Evolutionary conservation across 2,329 filamentous ascomycete genomes (phyloP).

Genomic region (Aspergillus fructus): DNA sequence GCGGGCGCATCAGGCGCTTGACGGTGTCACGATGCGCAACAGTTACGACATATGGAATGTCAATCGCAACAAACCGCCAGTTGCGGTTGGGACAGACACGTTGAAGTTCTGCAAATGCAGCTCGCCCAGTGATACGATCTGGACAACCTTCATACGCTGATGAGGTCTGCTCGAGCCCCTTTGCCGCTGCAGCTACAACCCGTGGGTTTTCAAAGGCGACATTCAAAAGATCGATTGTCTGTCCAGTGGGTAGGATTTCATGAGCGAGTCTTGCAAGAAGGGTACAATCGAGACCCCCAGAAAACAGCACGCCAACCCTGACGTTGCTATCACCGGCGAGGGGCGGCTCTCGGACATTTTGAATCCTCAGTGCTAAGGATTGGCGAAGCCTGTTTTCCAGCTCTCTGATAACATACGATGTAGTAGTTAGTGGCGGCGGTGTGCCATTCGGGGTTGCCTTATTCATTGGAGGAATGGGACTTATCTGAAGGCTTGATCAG

Average conservation of each 20-base stretch:
- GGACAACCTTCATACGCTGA: slow-evolving; percentile 76
- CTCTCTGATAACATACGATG: slow-evolving; percentile 53
- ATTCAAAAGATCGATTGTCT: slow-evolving; percentile 84
- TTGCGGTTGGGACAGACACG: slow-evolving; percentile 65
- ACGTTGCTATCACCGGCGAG: slow-evolving; percentile 26
- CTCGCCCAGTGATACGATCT: slow-evolving; percentile 82
- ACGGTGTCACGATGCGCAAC: slow-evolving; percentile 67
- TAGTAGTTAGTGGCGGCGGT: slow-evolving; percentile 30
- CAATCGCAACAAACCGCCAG: slow-evolving; percentile 80
- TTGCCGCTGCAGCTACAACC: slow-evolving; percentile 58
- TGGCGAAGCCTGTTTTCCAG: slow-evolving; percentile 57
- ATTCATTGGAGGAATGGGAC: slow-evolving; percentile 49
- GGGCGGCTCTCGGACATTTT: slow-evolving; percentile 63
- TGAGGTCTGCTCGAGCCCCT: slow-evolving; percentile 29
- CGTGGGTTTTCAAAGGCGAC: slow-evolving; percentile 96
- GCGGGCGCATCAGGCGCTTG: slow-evolving; percentile 78
- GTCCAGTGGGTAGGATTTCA: slow-evolving; percentile 66
- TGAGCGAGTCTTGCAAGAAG: slow-evolving; percentile 78
- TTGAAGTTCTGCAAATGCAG: slow-evolving; percentile 73
- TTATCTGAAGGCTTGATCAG: slow-evolving; percentile 29
- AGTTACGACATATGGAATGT: slow-evolving; percentile 78
- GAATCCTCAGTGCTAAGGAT: slow-evolving; percentile 65
- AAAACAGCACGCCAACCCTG: slow-evolving; percentile 79
- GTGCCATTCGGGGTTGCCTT: slow-evolving; percentile 30
- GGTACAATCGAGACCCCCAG: slow-evolving; percentile 90